Percentiles rank a stretch among this genome's conserved stretches.
Conservation (phyloP, 2,329 filamentous ascomycete genomes). For the Madurella mycetomatis region DNA sequence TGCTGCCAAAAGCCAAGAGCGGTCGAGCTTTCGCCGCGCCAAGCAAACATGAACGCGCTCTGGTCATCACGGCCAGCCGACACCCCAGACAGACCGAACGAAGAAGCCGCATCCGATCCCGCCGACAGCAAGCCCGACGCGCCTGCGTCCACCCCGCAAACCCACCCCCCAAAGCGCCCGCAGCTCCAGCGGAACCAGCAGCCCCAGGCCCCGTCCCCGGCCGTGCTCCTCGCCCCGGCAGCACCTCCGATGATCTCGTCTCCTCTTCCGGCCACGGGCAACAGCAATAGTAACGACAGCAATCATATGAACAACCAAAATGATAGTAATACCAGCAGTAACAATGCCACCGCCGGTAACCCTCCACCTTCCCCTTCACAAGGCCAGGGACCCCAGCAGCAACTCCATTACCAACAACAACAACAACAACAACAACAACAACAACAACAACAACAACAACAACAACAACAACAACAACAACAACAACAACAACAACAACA, state of each 20-base stretch:
- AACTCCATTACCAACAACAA: constrained; percentile 6
- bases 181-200: constrained; percentile 23
- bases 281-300: constrained; percentile 1
- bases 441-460: too few species aligned
- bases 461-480: background rate
- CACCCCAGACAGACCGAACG: background rate
- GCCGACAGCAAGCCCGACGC: constrained; percentile 1
- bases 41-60: constrained; percentile 40
- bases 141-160: background rate
- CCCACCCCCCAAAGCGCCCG: constrained; percentile 18
- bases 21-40: constrained; percentile 5
- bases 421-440: constrained; percentile 1
- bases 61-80: constrained; percentile 21
- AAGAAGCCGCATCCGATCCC: background rate
- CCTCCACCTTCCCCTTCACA: constrained; percentile 30
- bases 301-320: background rate
- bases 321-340: background rate
- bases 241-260: constrained; percentile 17
- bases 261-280: constrained; percentile 11
- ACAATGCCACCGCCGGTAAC: constrained; percentile 5
- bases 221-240: constrained; percentile 22
- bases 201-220: constrained; percentile 24
- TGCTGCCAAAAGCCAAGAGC: constrained; percentile 10
- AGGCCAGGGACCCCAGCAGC: background rate
- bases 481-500: constrained; percentile 3